Percentiles rank a stretch among this genome's conserved stretches.
Conservation (phyloP, 495 filamentous ascomycete species). For the Talaromyces adpressus region DNA sequence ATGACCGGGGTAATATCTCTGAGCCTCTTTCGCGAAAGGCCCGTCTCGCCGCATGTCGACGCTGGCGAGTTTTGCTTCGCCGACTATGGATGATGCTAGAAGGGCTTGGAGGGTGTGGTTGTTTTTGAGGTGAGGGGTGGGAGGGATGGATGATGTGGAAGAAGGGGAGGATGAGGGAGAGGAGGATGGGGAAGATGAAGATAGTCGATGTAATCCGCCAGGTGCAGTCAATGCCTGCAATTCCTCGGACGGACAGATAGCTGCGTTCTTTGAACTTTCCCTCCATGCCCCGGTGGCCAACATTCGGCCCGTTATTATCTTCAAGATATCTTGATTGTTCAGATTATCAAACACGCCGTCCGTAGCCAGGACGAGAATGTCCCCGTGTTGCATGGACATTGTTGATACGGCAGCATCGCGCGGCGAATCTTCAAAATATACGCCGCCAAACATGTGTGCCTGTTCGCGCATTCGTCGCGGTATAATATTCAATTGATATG, state of each 20-base stretch:
- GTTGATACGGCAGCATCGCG: slow-evolving; percentile 73
- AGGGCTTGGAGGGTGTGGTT: slow-evolving; percentile 57
- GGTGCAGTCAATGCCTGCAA: slow-evolving; percentile 45
- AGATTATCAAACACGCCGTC: slow-evolving; percentile 98
- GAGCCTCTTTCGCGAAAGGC: slow-evolving; percentile 90
- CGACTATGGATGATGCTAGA: slow-evolving; percentile 69
- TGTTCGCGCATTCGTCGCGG: slow-evolving; percentile 71
- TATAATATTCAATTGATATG: slow-evolving; percentile 87
- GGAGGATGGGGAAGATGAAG: slow-evolving; percentile 5
- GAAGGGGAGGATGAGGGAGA: slow-evolving; percentile 8
- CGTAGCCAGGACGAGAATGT: slow-evolving; percentile 84
- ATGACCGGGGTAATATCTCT: slow-evolving; percentile 76
- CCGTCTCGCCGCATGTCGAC: slow-evolving; percentile 71
- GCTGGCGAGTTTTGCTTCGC: slow-evolving; percentile 78
- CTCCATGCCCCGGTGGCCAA: slow-evolving; percentile 63
- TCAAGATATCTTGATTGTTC: slow-evolving; percentile 79
- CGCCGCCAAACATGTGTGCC: slow-evolving; percentile 73
- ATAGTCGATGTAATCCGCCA: slow-evolving; percentile 23
- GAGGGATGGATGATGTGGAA: background rate
- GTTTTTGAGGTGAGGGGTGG: background rate
- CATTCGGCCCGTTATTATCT: slow-evolving; percentile 73
- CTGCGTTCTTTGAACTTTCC: slow-evolving; percentile 42
- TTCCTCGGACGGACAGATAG: slow-evolving; percentile 49
- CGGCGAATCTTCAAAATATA: slow-evolving; percentile 71
- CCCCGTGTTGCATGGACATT: slow-evolving; percentile 74